Base-by-base conservation (phyloP, 2,329 filamentous ascomycete genomes). In the Nigrospora sphaerica region DNA sequence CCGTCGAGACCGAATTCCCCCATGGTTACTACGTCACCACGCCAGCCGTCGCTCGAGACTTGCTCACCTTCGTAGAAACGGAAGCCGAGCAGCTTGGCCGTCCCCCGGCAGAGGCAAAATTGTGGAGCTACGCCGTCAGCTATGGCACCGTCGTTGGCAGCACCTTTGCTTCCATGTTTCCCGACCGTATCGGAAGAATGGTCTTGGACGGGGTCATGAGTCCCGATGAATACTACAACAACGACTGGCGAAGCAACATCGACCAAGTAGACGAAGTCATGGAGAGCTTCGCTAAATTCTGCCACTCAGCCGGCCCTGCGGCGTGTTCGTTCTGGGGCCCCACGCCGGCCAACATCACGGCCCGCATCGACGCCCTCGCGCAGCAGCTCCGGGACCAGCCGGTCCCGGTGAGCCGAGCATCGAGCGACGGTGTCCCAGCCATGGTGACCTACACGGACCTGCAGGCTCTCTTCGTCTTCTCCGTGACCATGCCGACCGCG, bases 141-240 rank as follows among this genome's bases (percentile, higher is more conserved):
- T 71, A 71, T 45, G 67, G 68, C 12, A 65, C 63, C 3, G 44
- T 65, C 10, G 50, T 71, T 7, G 68, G 69, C 1, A 59, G 57
- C 5, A 67, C 63, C 4, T 69, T 68, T 40, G 66, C 67, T 6
- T 62, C 64, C 14, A 68, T 71, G 62, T 69, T 67, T 46, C 68
- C 69, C 12, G 64, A 69, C 41, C 68, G 60, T 34, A 60, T 73
- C 50, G 57, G 67, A 49, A 60, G 69, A 49, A 51, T 75, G 44
- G 63, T 78, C n/a, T 46, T 66, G 0, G 62, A 66, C 23, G 63
- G 58, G 51, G 65, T 57, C 7, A 56, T 65, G 12, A 55, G 64
- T 17, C 58, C 59, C 7, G 57, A 64, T n/a, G 34, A 33, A 19
- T 46, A 32, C 18, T 23, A 44, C 18, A 12, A 32, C 10, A 12